Conservation (phyloP, 345 rosid genomes). For the Bruguiera sexangula region DNA sequence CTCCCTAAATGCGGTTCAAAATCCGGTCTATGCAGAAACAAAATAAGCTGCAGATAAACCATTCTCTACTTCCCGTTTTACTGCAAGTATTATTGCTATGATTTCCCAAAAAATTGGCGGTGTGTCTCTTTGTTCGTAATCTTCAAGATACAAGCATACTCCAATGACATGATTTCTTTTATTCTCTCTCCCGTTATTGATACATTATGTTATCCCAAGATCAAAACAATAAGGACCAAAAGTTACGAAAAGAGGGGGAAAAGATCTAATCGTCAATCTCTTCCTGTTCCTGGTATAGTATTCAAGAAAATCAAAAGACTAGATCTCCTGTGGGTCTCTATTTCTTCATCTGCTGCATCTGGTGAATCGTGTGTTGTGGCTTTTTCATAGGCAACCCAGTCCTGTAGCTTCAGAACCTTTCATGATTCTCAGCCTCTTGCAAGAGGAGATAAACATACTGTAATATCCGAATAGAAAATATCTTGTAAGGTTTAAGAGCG, state of each 20-base stretch:
- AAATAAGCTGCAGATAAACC: too few species aligned
- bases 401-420: background rate
- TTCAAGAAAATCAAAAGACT: background rate
- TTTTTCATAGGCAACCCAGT: background rate
- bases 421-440: slow-evolving; percentile 3
- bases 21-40: too few species aligned
- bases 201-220: background rate
- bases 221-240: background rate
- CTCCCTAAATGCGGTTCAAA: too few species aligned
- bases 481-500: background rate
- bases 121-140: too few species aligned
- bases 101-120: too few species aligned
- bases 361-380: background rate
- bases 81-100: too few species aligned
- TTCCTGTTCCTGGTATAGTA: background rate
- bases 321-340: background rate
- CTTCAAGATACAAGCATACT: too few species aligned
- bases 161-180: background rate
- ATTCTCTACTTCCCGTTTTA: too few species aligned
- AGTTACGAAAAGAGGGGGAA: background rate
- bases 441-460: slow-evolving; percentile 20
- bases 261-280: background rate
- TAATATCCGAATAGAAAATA: background rate
- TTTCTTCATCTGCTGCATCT: background rate
- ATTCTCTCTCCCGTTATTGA: background rate